A percentile compares a stretch with the other conserved stretches of the same genome.
These are phyloP conservation scores for Stephanodiscus minutulus DNA, from an alignment of 108 stramenopile species.

Conservation along the genomic window DNA sequence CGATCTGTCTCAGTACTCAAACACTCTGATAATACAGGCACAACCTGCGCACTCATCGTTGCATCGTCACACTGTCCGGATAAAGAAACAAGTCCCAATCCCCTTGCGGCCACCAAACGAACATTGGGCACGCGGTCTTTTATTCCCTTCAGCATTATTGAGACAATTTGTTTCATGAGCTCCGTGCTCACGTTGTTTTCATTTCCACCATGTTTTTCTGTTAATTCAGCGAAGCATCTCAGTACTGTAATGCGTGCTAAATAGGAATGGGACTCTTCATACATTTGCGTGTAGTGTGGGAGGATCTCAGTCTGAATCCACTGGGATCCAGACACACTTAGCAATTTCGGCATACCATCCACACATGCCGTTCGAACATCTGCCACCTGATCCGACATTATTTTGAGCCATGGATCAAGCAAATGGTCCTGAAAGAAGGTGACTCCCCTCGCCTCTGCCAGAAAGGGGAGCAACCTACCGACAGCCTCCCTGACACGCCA, in stretches of 20 bases:
- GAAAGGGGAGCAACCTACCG: slow-evolving; percentile 71
- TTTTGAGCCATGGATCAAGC: slow-evolving; percentile 82
- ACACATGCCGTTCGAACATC: slow-evolving; percentile 77
- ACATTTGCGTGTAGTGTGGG: slow-evolving; percentile 71
- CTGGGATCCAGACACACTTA: slow-evolving; percentile 73
- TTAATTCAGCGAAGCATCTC: slow-evolving; percentile 63
- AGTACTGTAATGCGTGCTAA: slow-evolving; percentile 84
- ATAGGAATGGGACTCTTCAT: slow-evolving; percentile 70
- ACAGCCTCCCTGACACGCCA: slow-evolving; percentile 89
- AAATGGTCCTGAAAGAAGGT: slow-evolving; percentile 77
- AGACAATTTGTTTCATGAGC: slow-evolving; percentile 51
- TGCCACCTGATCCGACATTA: slow-evolving; percentile 84
- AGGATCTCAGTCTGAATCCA: slow-evolving; percentile 79
- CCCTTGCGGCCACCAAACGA: slow-evolving; percentile 83
- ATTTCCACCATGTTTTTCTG: slow-evolving; percentile 43
- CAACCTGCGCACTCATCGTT: slow-evolving; percentile 40
- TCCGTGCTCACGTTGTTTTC: slow-evolving; percentile 57
- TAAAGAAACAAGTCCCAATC: slow-evolving; percentile 47
- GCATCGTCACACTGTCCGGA: slow-evolving; percentile 43
- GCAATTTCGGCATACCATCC: slow-evolving; percentile 69
- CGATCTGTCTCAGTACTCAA: slow-evolving; percentile 40
- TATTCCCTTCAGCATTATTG: slow-evolving; percentile 63
- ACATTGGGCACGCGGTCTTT: slow-evolving; percentile 86
- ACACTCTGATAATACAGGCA: slow-evolving; percentile 48
- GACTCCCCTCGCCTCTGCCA: slow-evolving; percentile 84